Base-by-base conservation (phyloP, 129 eudicot species). In the Artemisia argyi region DNA sequence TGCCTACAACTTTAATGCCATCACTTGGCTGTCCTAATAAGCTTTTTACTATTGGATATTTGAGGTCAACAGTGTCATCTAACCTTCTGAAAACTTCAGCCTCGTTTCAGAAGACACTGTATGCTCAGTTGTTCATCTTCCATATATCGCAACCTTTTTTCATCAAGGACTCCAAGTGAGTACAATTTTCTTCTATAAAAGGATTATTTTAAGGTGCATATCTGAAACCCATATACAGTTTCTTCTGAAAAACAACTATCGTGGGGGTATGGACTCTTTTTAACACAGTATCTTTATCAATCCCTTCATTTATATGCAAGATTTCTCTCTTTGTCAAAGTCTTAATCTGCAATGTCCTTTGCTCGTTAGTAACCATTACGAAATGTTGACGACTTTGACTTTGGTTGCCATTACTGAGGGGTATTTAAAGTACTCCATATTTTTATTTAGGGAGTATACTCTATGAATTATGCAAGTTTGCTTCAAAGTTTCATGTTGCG, bases 111-210 rank as follows among this genome's bases (percentile, higher is more conserved):
- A 75, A 76, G 71, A 77, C 42, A 55, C 18, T 80, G 55, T 69
- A 76, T 66, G 54, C 75, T 61, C 84, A 56, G 52, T 61, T 81
- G 49, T 75, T 74, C 74, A 63, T 80, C 70, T 72, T 75, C 71
- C 71, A 47, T 64, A 11, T 78, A 50, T 61, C 75, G 1, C 80
- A 35, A 47, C 84, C 83, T 64, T 73, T 68, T 57, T 44, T 78
- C 13, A 9, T 62, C 80, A 70, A 39, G 17, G 80, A 44, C 48
- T 70, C 79, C 79, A 81, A 76, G 96, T 88, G 78, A 85, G 96
- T 79, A 18, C 28, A 55, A 44, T 54, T 26, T 30, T 44, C 14
- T 17, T 22, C 16, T 39, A 15, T 50, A 59, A 15, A 47, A 30
- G 47, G 46, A 22, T 48, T 61, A 11, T 18, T 19, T 50, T 19